A percentile compares a stretch with the other conserved stretches of the same genome.
phyloP scores from a whole-genome alignment of 1,284 basidiomycete species.

The Apiotrichum sp. region DNA sequence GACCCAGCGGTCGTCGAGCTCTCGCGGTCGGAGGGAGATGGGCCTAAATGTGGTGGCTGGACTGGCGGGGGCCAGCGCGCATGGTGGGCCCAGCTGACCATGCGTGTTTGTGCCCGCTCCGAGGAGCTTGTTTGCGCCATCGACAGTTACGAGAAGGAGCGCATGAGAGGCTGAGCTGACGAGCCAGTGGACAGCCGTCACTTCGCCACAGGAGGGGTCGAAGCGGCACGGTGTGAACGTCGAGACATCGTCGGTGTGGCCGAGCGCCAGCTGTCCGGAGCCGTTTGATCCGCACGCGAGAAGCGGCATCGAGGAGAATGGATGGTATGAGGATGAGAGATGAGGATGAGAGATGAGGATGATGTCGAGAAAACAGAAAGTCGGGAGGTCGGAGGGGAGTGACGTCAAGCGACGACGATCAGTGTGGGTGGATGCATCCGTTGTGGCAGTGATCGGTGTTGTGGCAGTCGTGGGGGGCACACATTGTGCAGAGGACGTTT shows the following conservation, averaged over 20 bases:
- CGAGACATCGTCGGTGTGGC: slow-evolving; percentile 56
- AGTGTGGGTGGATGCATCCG: too few relatives aligned
- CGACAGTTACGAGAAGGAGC: slow-evolving; percentile 22
- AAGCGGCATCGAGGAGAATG: slow-evolving; percentile 26
- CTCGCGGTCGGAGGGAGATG: too few relatives aligned
- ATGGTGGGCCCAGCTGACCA: slow-evolving; percentile 20
- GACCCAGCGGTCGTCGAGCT: slow-evolving; percentile 20
- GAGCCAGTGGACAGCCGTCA: slow-evolving; percentile 23
- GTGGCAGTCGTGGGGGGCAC: too few relatives aligned
- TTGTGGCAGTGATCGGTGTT: too few relatives aligned
- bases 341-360: too few relatives aligned
- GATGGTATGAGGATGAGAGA: too few relatives aligned
- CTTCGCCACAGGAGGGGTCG: slow-evolving; percentile 21
- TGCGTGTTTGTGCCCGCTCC: slow-evolving; percentile 40
- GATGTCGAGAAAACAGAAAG: too few relatives aligned
- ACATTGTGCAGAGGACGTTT: too few relatives aligned
- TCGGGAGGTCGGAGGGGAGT: too few relatives aligned
- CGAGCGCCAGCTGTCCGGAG: slow-evolving; percentile 63
- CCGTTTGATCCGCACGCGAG: slow-evolving; percentile 69
- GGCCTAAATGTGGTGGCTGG: too few relatives aligned
- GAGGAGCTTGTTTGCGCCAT: slow-evolving; percentile 16
- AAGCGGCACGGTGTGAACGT: slow-evolving; percentile 51
- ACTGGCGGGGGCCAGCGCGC: too few relatives aligned
- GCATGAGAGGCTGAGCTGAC: slow-evolving; percentile 36
- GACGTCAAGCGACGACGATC: too few relatives aligned